Conservation (phyloP, 768 basidiomycete species). For the Phylloporus rhodoxanthus region DNA sequence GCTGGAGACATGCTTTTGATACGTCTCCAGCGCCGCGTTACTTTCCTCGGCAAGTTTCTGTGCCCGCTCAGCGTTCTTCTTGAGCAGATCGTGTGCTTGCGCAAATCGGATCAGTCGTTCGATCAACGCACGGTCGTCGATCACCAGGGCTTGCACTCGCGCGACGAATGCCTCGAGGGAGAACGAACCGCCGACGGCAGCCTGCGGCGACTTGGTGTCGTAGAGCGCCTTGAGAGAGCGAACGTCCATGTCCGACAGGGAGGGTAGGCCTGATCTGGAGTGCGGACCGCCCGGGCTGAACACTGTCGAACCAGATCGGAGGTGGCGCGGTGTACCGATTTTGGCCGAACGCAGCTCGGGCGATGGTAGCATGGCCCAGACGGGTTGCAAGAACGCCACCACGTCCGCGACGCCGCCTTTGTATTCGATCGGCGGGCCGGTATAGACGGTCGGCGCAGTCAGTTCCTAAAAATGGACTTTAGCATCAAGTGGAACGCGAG, state of each 20-base stretch:
- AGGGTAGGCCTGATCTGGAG: constrained; percentile 34
- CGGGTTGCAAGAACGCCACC: constrained; percentile 55
- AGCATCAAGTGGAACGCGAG: neutral
- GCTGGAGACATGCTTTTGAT: constrained; percentile 79
- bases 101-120: constrained; percentile 81
- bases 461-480: constrained; percentile 19
- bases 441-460: constrained; percentile 18
- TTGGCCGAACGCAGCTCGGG: constrained; percentile 74
- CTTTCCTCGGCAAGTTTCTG: constrained; percentile 88
- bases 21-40: constrained; percentile 73
- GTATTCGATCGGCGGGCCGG: constrained; percentile 27
- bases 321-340: constrained; percentile 43
- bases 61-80: constrained; percentile 87
- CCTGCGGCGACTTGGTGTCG: constrained; percentile 34
- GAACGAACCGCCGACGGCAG: constrained; percentile 38
- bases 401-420: constrained; percentile 49
- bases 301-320: constrained; percentile 43
- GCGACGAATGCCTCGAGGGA: constrained; percentile 70
- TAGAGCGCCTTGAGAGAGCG: constrained; percentile 82
- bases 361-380: constrained; percentile 82
- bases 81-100: constrained; percentile 83
- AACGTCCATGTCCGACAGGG: constrained; percentile 80
- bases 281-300: constrained; percentile 29
- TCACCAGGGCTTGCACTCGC: constrained; percentile 74
- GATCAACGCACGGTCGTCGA: constrained; percentile 79